These are phyloP conservation scores for Peterozyma toletana DNA, from an alignment of 805 yeast species.

Conservation along the genomic window DNA sequence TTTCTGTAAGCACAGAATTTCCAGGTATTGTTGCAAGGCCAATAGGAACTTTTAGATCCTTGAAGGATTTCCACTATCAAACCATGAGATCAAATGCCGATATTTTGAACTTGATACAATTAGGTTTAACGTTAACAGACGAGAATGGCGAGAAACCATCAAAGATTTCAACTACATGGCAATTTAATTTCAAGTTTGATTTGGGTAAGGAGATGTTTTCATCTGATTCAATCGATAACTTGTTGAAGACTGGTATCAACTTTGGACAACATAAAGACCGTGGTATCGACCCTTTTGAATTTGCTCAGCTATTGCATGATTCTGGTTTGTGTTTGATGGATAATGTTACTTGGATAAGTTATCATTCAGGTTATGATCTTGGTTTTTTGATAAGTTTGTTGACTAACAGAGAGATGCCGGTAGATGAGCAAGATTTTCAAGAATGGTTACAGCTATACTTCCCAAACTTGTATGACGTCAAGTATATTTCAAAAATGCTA, in stretches of 20 bases:
- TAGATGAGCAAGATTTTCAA: constrained; percentile 69
- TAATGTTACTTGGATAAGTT: constrained; percentile 79
- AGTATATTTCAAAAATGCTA: constrained; percentile 31
- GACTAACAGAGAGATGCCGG: constrained; percentile 72
- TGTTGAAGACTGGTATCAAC: constrained; percentile 78
- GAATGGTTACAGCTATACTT: constrained; percentile 66
- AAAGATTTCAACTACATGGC: constrained; percentile 77
- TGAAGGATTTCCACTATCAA: constrained; percentile 92
- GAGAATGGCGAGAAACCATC: constrained; percentile 64
- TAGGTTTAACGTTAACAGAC: constrained; percentile 73
- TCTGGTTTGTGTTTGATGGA: constrained; percentile 77
- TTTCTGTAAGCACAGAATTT: constrained; percentile 82
- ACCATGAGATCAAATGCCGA: constrained; percentile 90
- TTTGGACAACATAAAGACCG: constrained; percentile 63
- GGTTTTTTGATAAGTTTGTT: constrained; percentile 80
- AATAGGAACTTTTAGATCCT: constrained; percentile 84
- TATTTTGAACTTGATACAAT: constrained; percentile 75
- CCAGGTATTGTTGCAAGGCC: constrained; percentile 97
- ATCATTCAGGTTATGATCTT: constrained; percentile 90
- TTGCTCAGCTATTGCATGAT: constrained; percentile 78
- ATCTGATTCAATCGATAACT: constrained; percentile 72
- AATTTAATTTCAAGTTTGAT: constrained; percentile 85
- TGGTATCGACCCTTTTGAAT: constrained; percentile 75
- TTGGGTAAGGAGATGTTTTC: constrained; percentile 76
- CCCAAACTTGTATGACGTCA: constrained; percentile 81